Conservation (phyloP, 2,329 filamentous ascomycete species). For the Aspergillus tanneri region DNA sequence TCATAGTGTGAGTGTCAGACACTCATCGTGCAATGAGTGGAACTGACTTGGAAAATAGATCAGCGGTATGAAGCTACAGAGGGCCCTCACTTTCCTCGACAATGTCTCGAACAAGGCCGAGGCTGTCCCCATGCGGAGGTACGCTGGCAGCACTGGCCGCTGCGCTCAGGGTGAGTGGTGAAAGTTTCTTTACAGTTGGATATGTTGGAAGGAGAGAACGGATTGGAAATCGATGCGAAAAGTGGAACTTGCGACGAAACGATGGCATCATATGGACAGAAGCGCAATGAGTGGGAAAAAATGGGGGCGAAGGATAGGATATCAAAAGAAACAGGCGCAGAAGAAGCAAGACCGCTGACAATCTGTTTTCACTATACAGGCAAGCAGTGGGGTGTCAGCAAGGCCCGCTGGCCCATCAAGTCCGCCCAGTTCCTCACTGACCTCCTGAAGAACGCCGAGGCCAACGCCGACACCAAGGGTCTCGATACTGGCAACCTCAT, state of each 20-base stretch:
- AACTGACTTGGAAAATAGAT: too few relatives aligned
- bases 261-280: not conserved
- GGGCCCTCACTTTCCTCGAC: slow-evolving; percentile 94
- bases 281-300: too few relatives aligned
- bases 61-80: slow-evolving; percentile 97
- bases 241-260: too few relatives aligned
- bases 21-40: too few relatives aligned
- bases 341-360: slow-evolving; percentile 7
- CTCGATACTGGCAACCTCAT: slow-evolving; percentile 96
- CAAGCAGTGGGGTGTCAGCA: slow-evolving; percentile 98
- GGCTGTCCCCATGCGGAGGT: slow-evolving; percentile 97
- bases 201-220: not conserved
- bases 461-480: slow-evolving; percentile 95
- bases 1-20: too few relatives aligned
- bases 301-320: too few relatives aligned
- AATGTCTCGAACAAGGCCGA: slow-evolving; percentile 97
- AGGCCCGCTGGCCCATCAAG: slow-evolving; percentile 99
- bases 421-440: slow-evolving; percentile 96
- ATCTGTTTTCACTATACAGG: slow-evolving; percentile 55
- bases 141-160: slow-evolving; percentile 92
- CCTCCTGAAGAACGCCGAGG: slow-evolving; percentile 95
- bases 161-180: slow-evolving; percentile 87
- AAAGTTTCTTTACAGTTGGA: slow-evolving; percentile 5
- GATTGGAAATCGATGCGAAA: not conserved
- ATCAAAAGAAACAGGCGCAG: not conserved